A percentile compares a stretch with the other conserved stretches of the same genome.
Evolutionary conservation across 148 eudicot species (phyloP).

Genomic region (Cornus suecica): DNA sequence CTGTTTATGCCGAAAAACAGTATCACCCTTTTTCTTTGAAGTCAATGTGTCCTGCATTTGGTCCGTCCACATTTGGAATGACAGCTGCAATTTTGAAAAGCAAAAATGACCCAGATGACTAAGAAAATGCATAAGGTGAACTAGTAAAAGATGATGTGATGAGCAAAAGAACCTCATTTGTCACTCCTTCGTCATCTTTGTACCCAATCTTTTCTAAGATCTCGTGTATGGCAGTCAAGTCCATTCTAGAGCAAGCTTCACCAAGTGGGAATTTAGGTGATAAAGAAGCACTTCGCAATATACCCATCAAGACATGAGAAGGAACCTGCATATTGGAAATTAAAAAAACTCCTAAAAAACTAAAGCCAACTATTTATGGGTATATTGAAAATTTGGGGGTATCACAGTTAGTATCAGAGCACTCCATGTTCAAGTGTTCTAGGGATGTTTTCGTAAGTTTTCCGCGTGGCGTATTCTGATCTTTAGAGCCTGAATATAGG

Average conservation of each 20-base stretch:
- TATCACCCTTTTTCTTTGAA: constrained; percentile 65
- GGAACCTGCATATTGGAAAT: constrained; percentile 38
- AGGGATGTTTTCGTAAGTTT: too few relatives aligned
- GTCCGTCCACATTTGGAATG: constrained; percentile 76
- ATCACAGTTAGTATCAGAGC: too few relatives aligned
- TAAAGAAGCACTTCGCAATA: constrained; percentile 40
- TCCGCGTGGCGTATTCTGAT: too few relatives aligned
- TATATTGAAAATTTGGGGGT: too few relatives aligned
- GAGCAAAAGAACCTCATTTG: constrained; percentile 44
- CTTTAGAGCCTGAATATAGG: too few relatives aligned
- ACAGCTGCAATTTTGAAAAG: constrained; percentile 39
- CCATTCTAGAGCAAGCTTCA: constrained; percentile 60
- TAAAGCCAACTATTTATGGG: background rate
- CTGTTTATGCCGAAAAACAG: constrained; percentile 49
- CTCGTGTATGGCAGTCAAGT: constrained; percentile 62
- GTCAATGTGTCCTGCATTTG: constrained; percentile 58
- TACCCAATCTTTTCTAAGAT: constrained; percentile 57
- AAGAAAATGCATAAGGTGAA: background rate
- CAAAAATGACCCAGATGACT: constrained; percentile 2
- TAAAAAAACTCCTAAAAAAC: background rate
- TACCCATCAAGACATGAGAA: constrained; percentile 64
- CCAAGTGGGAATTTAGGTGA: constrained; percentile 50
- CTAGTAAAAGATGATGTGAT: background rate
- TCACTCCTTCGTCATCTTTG: constrained; percentile 61
- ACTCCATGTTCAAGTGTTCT: too few relatives aligned